Percentiles rank a stretch among this genome's conserved stretches.
Conservation (phyloP, 2,329 filamentous ascomycete genomes). For the Exophiala spinifera region DNA sequence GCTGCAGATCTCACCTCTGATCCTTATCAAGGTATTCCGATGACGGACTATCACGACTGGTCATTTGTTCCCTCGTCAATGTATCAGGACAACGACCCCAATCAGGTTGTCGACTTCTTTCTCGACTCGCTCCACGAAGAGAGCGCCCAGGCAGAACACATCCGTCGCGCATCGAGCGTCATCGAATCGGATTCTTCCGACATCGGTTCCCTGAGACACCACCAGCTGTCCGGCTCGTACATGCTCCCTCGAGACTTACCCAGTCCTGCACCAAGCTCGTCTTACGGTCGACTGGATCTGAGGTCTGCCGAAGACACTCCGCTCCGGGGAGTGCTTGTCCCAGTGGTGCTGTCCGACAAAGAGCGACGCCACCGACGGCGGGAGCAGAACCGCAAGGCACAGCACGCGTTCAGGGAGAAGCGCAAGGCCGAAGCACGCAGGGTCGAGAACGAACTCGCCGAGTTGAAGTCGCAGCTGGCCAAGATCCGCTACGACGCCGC, state of each 20-base stretch:
- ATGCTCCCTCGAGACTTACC: neutral
- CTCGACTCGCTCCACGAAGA: neutral
- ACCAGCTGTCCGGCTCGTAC: neutral
- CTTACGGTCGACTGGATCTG: neutral
- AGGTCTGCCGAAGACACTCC: neutral
- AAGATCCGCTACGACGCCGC: neutral
- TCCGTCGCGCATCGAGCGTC: neutral
- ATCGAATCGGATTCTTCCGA: neutral
- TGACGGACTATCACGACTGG: neutral
- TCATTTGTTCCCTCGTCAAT: neutral
- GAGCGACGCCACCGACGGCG: constrained; percentile 46
- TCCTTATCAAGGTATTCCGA: neutral
- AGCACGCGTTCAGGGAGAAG: constrained; percentile 18
- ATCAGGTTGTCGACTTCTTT: neutral
- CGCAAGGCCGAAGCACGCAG: constrained; percentile 14
- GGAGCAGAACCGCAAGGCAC: constrained; percentile 41
- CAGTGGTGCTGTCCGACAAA: neutral
- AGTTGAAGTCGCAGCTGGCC: constrained; percentile 12
- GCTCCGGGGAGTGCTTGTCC: neutral
- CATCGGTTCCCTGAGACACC: neutral
- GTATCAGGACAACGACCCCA: neutral
- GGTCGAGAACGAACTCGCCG: constrained; percentile 11
- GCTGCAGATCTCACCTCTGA: too few relatives aligned
- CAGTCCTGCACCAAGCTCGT: neutral
- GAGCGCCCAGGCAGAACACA: neutral